Evolutionary conservation across 1,284 basidiomycete genomes (phyloP).

Genomic region (Omphalotus olearius): DNA sequence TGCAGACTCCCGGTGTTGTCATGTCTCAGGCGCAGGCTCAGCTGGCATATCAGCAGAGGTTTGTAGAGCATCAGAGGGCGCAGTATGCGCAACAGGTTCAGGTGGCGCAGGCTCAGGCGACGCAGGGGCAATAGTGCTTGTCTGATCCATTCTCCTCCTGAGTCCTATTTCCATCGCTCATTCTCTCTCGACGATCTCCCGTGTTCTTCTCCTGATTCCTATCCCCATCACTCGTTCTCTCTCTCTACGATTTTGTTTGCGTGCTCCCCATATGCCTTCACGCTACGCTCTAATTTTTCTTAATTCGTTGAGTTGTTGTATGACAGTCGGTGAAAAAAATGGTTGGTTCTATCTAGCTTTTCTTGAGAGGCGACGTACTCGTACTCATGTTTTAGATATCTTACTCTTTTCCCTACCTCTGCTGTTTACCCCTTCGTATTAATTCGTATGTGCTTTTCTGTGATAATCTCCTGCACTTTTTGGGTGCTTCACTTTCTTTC

Average conservation of each 20-base stretch:
- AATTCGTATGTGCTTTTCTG: no score
- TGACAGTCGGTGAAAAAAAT: no score
- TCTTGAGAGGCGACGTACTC: no score
- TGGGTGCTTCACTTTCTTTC: background rate
- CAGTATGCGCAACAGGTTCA: slow-evolving; percentile 17
- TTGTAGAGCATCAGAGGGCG: slow-evolving; percentile 13
- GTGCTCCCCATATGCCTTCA: background rate
- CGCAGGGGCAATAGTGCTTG: background rate
- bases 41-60: slow-evolving; percentile 17
- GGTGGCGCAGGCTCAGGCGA: background rate
- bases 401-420: no score
- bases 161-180: background rate
- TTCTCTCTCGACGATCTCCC: background rate
- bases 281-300: background rate
- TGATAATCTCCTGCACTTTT: background rate
- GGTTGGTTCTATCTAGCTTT: no score
- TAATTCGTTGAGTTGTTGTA: background rate
- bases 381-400: no score
- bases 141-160: background rate
- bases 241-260: background rate
- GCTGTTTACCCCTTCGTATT: no score
- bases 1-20: slow-evolving; percentile 2
- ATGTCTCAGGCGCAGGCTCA: slow-evolving; percentile 18
- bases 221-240: background rate
- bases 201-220: background rate